A percentile compares a stretch with the other conserved stretches of the same genome.
phyloP scores from a whole-genome alignment of 2,329 filamentous ascomycete genomes.

The Xylariomycetidae sp. region DNA sequence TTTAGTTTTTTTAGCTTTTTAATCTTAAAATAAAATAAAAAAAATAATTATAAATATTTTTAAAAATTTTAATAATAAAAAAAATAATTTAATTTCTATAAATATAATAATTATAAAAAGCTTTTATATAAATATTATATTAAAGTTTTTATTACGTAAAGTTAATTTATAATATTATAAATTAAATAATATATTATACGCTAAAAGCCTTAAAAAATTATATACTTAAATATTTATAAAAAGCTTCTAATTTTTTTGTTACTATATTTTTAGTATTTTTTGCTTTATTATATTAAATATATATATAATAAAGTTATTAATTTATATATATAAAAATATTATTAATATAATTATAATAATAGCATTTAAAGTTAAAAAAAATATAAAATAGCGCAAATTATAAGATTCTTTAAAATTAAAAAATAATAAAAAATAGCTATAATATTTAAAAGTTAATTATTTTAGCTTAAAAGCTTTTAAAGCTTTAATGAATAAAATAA shows the following conservation, averaged over 20 bases:
- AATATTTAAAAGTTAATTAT: neutral
- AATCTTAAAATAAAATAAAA: neutral
- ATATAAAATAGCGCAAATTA: neutral
- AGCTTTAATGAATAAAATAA: neutral
- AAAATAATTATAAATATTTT: too few relatives aligned
- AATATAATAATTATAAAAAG: neutral
- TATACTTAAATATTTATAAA: neutral
- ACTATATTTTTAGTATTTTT: neutral
- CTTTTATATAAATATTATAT: constrained; percentile 1
- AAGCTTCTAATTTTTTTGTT: neutral
- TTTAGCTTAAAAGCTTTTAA: neutral
- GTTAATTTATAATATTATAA: constrained; percentile 1
- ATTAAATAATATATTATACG: neutral
- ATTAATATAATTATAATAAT: neutral
- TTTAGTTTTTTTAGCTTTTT: too few relatives aligned
- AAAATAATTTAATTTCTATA: neutral
- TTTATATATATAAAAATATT: neutral
- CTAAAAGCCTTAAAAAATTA: neutral
- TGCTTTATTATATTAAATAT: neutral
- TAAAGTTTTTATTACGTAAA: neutral
- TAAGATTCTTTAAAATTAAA: too few relatives aligned
- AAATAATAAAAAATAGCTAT: too few relatives aligned
- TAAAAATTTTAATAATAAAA: constrained; percentile 1
- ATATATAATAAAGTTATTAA: neutral
- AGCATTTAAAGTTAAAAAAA: neutral